These are phyloP conservation scores for Colletotrichum horii DNA, from an alignment of 2,329 filamentous ascomycete genomes.

Conservation along the genomic window DNA sequence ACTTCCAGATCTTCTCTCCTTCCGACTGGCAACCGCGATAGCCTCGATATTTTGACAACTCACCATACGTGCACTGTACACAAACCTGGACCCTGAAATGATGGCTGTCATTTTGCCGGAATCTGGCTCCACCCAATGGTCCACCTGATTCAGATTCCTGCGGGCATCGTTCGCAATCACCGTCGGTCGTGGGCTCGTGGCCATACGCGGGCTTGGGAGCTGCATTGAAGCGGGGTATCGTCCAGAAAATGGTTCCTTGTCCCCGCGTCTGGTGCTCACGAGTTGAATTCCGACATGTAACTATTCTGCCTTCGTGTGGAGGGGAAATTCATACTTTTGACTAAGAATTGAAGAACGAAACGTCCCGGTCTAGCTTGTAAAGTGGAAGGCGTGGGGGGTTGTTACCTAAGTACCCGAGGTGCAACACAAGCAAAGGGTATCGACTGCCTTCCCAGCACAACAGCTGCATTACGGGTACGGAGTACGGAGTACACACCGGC, in stretches of 20 bases:
- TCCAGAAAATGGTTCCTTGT: neutral
- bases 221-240: slow-evolving; percentile 1
- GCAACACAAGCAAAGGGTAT: neutral
- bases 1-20: neutral
- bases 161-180: neutral
- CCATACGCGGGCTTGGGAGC: neutral
- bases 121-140: neutral
- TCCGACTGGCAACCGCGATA: neutral
- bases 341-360: neutral
- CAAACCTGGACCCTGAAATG: neutral
- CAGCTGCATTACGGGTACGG: neutral
- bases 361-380: neutral
- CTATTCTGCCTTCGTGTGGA: neutral
- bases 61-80: neutral
- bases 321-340: neutral
- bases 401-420: neutral
- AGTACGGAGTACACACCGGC: neutral
- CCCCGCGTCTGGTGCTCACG: neutral
- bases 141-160: slow-evolving; percentile 1
- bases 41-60: neutral
- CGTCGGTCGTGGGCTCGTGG: neutral
- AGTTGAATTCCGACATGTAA: neutral
- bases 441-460: neutral
- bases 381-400: neutral
- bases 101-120: neutral